These are phyloP conservation scores for Raddia guianensis DNA, from an alignment of 176 grass and related monocot species.

Conservation along the genomic window DNA sequence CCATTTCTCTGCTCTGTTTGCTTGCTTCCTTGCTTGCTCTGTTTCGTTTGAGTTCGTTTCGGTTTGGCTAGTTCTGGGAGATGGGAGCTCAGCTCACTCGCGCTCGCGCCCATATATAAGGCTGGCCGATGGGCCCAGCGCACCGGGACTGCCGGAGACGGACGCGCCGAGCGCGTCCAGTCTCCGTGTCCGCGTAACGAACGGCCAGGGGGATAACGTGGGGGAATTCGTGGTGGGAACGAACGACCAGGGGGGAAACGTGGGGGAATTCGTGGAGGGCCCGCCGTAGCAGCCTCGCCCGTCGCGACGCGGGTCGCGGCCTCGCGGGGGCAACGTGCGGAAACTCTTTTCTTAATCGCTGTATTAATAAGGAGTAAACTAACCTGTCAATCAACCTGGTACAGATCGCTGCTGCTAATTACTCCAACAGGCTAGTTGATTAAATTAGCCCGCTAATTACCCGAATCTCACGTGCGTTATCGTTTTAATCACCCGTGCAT, in stretches of 20 bases:
- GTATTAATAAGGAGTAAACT: no score
- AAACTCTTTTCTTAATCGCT: no score
- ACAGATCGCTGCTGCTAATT: no score
- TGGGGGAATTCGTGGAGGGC: conserved; percentile 14
- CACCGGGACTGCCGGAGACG: not conserved
- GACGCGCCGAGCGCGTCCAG: conserved; percentile 33
- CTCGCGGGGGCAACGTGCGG: conserved; percentile 10
- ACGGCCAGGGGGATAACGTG: conserved; percentile 52
- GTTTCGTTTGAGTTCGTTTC: not conserved
- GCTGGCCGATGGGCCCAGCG: not conserved
- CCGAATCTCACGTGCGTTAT: not conserved
- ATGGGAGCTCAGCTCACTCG: not conserved
- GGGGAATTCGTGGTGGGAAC: not conserved
- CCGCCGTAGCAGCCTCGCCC: not conserved
- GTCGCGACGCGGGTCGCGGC: no score
- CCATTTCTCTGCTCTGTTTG: conserved; percentile 37
- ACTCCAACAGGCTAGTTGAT: no score
- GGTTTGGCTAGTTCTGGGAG: not conserved
- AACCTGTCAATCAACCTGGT: no score
- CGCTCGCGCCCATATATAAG: conserved; percentile 40
- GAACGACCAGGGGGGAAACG: conserved; percentile 52
- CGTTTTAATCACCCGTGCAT: no score
- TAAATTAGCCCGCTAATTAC: no score
- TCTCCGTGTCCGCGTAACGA: conserved; percentile 54
- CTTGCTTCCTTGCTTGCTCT: not conserved